These are phyloP conservation scores for Schwanniomyces occidentalis DNA, from an alignment of 805 yeast species.

Conservation along the genomic window DNA sequence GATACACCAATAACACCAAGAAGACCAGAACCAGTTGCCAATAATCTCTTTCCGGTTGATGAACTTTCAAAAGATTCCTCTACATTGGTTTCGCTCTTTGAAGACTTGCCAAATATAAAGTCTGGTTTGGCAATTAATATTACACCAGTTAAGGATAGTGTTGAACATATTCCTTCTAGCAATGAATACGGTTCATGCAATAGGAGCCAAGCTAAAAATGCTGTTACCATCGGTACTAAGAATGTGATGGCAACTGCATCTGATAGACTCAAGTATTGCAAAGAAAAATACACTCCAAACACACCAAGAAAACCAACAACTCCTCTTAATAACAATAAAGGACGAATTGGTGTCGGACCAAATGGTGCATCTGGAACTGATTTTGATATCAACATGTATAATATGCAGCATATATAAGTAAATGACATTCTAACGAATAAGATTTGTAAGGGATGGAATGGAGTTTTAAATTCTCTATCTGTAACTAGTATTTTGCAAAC, in stretches of 20 bases:
- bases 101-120: slow-evolving; percentile 56
- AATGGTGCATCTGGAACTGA: slow-evolving; percentile 61
- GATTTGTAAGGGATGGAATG: slow-evolving; percentile 78
- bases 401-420: slow-evolving; percentile 60
- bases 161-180: slow-evolving; percentile 68
- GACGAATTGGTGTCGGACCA: slow-evolving; percentile 64
- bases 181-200: slow-evolving; percentile 66
- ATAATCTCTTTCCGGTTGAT: slow-evolving; percentile 53
- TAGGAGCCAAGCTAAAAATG: slow-evolving; percentile 66
- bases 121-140: slow-evolving; percentile 78
- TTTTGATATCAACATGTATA: slow-evolving; percentile 52
- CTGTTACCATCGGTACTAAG: slow-evolving; percentile 74
- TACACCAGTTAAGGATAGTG: slow-evolving; percentile 73
- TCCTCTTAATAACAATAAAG: slow-evolving; percentile 62
- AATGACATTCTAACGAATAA: slow-evolving; percentile 74
- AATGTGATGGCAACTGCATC: slow-evolving; percentile 84
- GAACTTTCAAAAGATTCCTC: slow-evolving; percentile 49
- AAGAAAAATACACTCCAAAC: slow-evolving; percentile 71
- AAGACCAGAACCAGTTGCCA: slow-evolving; percentile 65
- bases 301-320: slow-evolving; percentile 78
- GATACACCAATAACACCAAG: slow-evolving; percentile 72
- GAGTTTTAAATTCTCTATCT: slow-evolving; percentile 55
- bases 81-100: slow-evolving; percentile 27
- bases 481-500: slow-evolving; percentile 74
- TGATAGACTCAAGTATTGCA: slow-evolving; percentile 70